These are phyloP conservation scores for Mortierella sp. DNA, from an alignment of 371 early-diverging fungal genomes.

Conservation along the genomic window DNA sequence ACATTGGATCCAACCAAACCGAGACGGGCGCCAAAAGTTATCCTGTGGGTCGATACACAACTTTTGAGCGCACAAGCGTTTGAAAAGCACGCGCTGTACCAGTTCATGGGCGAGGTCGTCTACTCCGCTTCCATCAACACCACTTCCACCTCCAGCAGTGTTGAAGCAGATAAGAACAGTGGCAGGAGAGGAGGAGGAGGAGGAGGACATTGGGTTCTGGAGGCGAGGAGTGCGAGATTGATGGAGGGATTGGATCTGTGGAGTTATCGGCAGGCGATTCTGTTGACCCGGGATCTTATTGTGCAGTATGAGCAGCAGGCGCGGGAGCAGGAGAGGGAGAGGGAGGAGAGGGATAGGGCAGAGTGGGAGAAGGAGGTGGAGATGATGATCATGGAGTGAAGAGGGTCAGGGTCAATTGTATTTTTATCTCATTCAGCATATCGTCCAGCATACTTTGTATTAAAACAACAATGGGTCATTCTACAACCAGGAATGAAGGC, in stretches of 20 bases:
- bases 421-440: no score
- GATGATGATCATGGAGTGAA: no score
- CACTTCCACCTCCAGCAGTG: neutral
- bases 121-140: neutral
- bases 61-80: constrained; percentile 12
- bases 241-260: constrained; percentile 54
- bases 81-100: constrained; percentile 17
- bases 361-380: neutral
- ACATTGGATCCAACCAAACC: neutral
- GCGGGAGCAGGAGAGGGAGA: neutral
- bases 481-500: no score
- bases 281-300: constrained; percentile 24
- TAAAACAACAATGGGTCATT: no score
- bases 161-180: neutral
- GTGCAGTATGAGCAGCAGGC: neutral
- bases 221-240: constrained; percentile 31
- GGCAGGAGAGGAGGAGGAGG: neutral
- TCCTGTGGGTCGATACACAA: constrained; percentile 36
- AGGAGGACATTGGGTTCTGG: constrained; percentile 38
- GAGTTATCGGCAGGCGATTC: constrained; percentile 32
- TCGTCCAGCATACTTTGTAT: no score
- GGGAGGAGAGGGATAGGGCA: neutral
- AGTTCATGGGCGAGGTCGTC: constrained; percentile 42
- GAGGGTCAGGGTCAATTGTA: no score
- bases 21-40: constrained; percentile 19